Evolutionary conservation across 495 filamentous ascomycete genomes (phyloP), one percentile per base, ranked within the genome.

Genomic region (Penicillium crystallinum): DNA sequence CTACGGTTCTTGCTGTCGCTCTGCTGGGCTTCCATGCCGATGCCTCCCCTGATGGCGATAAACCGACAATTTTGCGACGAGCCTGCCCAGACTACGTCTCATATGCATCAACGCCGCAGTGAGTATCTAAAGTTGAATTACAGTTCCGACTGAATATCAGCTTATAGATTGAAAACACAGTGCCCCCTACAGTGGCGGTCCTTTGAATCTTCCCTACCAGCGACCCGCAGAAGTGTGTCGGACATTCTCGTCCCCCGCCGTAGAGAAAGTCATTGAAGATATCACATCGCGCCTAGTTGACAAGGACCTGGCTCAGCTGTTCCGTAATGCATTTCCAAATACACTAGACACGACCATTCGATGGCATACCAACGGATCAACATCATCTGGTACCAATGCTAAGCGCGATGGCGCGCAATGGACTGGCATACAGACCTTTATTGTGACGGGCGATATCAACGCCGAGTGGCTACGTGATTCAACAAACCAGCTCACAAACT

Each of bases 381-480:
- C 58, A 7, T 72, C 70, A 4, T 54, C 64, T 10, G 61, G 60
- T 30, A 62, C 69, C 43, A 75, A 62, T 56, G 68, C 45, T 37
- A 68, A 61, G 63, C 74, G 65, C n/a, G 81, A 82, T 19, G 71
- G 74, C 23, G 77, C 79, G 3, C 75, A 80, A 52, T 96, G 91
- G 91, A 77, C 86, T 51, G 91, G 90, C 0, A 69, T 86, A 1
- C 92, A 97, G 66, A 90, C 84, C 31, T 99, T 99, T 68, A 87
- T 99, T 54, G 95, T 99, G 40, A 99, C 93, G 0, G 92, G 92
- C n/a, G 93, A 99, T 62, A 99, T 99, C 65, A 87, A 97, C 61
- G 93, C 93, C 6, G 93, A 97, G 71, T 99, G 93, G 93, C 73
- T 99, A 37, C 86, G 93, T 43, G 93, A 99, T 70, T 96, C 91